These are phyloP conservation scores for Tephrocybe sp. DNA, from an alignment of 768 basidiomycete genomes.

Conservation along the genomic window DNA sequence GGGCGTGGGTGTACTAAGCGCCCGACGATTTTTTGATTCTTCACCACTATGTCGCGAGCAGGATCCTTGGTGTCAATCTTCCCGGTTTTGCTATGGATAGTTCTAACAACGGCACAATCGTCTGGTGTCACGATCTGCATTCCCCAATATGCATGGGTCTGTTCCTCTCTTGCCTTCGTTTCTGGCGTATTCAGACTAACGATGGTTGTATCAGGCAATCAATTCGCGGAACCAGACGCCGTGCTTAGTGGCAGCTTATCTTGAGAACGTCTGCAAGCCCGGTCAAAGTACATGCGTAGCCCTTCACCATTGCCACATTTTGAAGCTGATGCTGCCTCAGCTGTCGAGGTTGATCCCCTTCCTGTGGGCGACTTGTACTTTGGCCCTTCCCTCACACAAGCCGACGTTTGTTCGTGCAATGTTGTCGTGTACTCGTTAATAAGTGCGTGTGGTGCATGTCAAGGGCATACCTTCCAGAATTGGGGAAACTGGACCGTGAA, in stretches of 20 bases:
- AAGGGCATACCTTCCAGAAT: slow-evolving; percentile 39
- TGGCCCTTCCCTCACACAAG: slow-evolving; percentile 34
- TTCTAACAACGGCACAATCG: slow-evolving; percentile 24
- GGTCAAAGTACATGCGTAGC: slow-evolving; percentile 29
- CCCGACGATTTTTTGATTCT: background rate
- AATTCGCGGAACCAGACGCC: slow-evolving; percentile 48
- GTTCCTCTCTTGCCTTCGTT: background rate
- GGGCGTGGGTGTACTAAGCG: too few species aligned
- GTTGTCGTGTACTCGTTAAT: slow-evolving; percentile 57
- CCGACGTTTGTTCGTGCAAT: slow-evolving; percentile 52
- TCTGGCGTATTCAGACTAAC: background rate
- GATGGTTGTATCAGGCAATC: slow-evolving; percentile 27
- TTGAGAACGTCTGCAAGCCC: slow-evolving; percentile 41
- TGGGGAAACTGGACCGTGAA: slow-evolving; percentile 39
- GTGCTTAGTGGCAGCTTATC: slow-evolving; percentile 48
- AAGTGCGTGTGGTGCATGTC: slow-evolving; percentile 62
- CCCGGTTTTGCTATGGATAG: background rate
- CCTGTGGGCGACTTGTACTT: slow-evolving; percentile 40
- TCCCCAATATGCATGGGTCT: slow-evolving; percentile 37
- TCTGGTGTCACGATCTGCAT: slow-evolving; percentile 39
- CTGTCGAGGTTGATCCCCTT: slow-evolving; percentile 36
- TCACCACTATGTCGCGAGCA: slow-evolving; percentile 4
- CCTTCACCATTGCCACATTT: background rate
- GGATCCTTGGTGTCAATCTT: background rate
- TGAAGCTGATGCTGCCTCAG: slow-evolving; percentile 24